These are phyloP conservation scores for Solanum appendiculatum DNA, from an alignment of 257 asterid species.

Conservation along the genomic window DNA sequence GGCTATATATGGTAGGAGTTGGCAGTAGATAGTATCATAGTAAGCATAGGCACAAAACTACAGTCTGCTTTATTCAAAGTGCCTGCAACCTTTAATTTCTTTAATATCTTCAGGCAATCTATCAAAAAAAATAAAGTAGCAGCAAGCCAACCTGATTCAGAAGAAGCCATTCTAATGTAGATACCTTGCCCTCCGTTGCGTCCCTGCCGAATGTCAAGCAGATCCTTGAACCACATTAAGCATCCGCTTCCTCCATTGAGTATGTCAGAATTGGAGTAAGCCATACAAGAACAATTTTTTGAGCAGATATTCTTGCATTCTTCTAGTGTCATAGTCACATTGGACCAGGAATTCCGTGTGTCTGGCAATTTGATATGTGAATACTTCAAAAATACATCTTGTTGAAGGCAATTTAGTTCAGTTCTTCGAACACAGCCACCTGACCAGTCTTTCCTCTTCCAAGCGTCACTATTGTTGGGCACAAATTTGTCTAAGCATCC, in stretches of 20 bases:
- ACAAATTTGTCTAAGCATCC: slow-evolving; percentile 25
- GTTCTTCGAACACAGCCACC: slow-evolving; percentile 16
- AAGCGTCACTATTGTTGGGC: slow-evolving; percentile 7
- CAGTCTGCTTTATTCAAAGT: not conserved
- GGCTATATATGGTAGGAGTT: not conserved
- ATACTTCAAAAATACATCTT: slow-evolving; percentile 14
- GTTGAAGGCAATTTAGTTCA: slow-evolving; percentile 11
- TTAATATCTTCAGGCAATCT: not conserved
- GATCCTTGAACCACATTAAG: slow-evolving; percentile 22
- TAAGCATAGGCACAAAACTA: not conserved
- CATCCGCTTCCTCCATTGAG: slow-evolving; percentile 22
- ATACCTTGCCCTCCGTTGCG: slow-evolving; percentile 11
- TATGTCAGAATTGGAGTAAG: slow-evolving; percentile 16
- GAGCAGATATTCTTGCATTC: slow-evolving; percentile 17
- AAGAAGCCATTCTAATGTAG: slow-evolving; percentile 14
- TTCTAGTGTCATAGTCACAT: not conserved
- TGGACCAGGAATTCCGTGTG: not conserved
- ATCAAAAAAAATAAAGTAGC: not conserved
- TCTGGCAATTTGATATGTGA: slow-evolving; percentile 20
- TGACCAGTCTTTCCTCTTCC: slow-evolving; percentile 15
- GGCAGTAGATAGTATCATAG: not conserved
- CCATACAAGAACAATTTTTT: slow-evolving; percentile 27
- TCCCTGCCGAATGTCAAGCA: slow-evolving; percentile 9
- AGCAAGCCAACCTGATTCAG: not conserved
- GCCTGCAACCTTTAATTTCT: not conserved